Conservation (phyloP, 2,329 filamentous ascomycete genomes). For the Microascus cirrosus region DNA sequence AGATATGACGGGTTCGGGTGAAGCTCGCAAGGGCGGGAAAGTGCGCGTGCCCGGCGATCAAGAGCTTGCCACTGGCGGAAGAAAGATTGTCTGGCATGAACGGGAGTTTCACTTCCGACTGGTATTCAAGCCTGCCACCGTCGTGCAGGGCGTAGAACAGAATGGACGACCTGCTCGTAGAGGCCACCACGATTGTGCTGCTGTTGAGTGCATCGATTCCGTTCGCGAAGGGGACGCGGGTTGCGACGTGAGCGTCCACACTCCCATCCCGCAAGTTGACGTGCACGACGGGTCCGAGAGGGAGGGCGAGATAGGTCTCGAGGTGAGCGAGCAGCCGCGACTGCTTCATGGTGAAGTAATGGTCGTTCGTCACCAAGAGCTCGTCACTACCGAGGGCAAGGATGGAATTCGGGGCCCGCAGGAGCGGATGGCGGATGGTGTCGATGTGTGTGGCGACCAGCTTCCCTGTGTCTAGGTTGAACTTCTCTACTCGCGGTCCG, state of each 20-base stretch:
- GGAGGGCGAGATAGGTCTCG: slow-evolving; percentile 21
- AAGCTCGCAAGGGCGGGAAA: slow-evolving; percentile 18
- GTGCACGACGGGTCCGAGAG: slow-evolving; percentile 23
- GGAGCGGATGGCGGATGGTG: slow-evolving; percentile 23
- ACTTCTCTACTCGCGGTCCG: slow-evolving; percentile 24
- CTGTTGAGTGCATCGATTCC: slow-evolving; percentile 26
- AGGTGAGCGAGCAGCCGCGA: slow-evolving; percentile 13
- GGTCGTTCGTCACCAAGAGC: slow-evolving; percentile 29
- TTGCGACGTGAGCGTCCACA: slow-evolving; percentile 4
- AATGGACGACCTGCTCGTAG: slow-evolving; percentile 17
- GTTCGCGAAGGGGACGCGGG: slow-evolving; percentile 26
- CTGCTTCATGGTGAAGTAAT: slow-evolving; percentile 18
- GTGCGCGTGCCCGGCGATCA: slow-evolving; percentile 28
- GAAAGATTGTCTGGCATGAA: slow-evolving; percentile 30
- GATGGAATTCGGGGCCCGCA: slow-evolving; percentile 27
- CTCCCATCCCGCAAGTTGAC: slow-evolving; percentile 12
- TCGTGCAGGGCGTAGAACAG: slow-evolving; percentile 16
- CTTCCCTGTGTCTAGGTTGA: slow-evolving; percentile 22
- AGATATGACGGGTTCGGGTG: slow-evolving; percentile 22
- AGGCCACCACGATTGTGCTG: slow-evolving; percentile 24
- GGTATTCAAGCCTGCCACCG: not conserved
- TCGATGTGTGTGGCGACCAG: not conserved
- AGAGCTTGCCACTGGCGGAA: slow-evolving; percentile 17
- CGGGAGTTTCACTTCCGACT: slow-evolving; percentile 12
- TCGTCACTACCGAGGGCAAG: slow-evolving; percentile 19